A percentile compares a stretch with the other conserved stretches of the same genome.
These are phyloP conservation scores for Magnolia changhungtana DNA, from an alignment of 164 flowering plant species.

Conservation along the genomic window DNA sequence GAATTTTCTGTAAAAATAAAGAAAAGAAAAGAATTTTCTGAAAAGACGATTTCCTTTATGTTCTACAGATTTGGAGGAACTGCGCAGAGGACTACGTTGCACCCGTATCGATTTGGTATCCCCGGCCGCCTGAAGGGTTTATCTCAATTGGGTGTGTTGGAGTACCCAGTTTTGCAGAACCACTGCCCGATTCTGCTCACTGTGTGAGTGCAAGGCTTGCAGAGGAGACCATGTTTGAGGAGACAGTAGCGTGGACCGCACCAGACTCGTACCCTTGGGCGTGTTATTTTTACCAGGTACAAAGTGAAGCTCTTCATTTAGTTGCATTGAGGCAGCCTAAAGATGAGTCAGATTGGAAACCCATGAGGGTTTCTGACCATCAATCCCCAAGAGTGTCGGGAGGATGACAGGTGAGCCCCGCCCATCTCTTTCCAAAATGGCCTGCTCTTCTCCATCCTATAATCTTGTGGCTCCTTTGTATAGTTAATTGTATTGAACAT, in stretches of 20 bases:
- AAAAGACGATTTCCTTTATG: neutral
- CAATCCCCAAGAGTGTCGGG: slow-evolving; percentile 9
- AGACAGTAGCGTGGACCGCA: slow-evolving; percentile 72
- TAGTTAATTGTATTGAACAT: too few species aligned
- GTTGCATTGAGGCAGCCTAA: slow-evolving; percentile 62
- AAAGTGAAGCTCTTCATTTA: slow-evolving; percentile 88
- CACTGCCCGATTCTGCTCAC: slow-evolving; percentile 42
- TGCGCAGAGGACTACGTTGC: slow-evolving; percentile 73
- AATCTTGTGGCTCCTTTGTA: too few species aligned
- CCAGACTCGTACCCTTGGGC: slow-evolving; percentile 94
- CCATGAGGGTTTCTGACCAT: slow-evolving; percentile 47
- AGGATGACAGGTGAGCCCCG: neutral
- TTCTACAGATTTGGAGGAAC: slow-evolving; percentile 89
- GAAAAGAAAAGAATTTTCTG: neutral
- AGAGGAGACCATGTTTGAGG: slow-evolving; percentile 74
- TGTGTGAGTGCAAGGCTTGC: slow-evolving; percentile 64
- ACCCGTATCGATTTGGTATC: slow-evolving; percentile 85
- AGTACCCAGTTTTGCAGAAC: slow-evolving; percentile 63
- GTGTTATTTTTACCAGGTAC: slow-evolving; percentile 80
- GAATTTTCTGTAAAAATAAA: neutral
- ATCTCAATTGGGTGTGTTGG: slow-evolving; percentile 81
- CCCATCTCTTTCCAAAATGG: too few species aligned
- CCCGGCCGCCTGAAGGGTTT: slow-evolving; percentile 89
- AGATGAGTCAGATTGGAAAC: slow-evolving; percentile 80
- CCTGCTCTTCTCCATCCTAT: too few species aligned